Base-by-base conservation (phyloP, 75 land plant genomes). In the Larix kaempferi region DNA sequence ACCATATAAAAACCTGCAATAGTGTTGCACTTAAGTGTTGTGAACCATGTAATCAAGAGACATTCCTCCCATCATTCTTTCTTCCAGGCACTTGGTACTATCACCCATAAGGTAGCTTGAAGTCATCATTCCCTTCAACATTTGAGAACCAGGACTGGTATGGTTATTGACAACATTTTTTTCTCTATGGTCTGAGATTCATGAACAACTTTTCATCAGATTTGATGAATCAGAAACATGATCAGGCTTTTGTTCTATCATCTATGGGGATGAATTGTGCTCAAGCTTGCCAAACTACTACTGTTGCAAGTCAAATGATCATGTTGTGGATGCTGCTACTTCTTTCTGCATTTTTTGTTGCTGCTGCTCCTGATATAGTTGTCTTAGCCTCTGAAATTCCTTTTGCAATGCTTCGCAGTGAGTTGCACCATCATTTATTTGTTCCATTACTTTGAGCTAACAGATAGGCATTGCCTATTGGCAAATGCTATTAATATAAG, bases 221-320 rank as follows among this genome's bases (percentile, higher is more conserved):
- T 26, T 66, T 49, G 72, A 25, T 8, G 78, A 81, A n/a, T 81
- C 81, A 17, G 81, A 29, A 4, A 49, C 61, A 5, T 44, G 52
- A 44, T 56, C 73, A 25, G 58, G 23, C 44, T 63, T 66, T 23
- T 66, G 54, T 17, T 82, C 83, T 19, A 71, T 78, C 63, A 60
- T 57, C 39, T 56, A 59, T 7, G 35, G 13, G 8, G 82, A 74
- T 16, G 58, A 74, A 15, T 57, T 77, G 22, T 73, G 76, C 63
- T 79, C 82, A 4, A 79, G 82, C 49, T 82, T 80, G 57, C 77
- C 80, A 64, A 79, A 79, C 83, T 82, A 82, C 82, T 79, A 76
- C 64, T 82, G 84, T 57, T 82, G 83, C 44, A 56, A 59, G 37
- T 82, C 83, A 57, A 52, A 82, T 33, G 65, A 52, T 21, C 64